Base-by-base conservation (phyloP, 1,139 yeast species). In the Oligophagozyma castellii region DNA sequence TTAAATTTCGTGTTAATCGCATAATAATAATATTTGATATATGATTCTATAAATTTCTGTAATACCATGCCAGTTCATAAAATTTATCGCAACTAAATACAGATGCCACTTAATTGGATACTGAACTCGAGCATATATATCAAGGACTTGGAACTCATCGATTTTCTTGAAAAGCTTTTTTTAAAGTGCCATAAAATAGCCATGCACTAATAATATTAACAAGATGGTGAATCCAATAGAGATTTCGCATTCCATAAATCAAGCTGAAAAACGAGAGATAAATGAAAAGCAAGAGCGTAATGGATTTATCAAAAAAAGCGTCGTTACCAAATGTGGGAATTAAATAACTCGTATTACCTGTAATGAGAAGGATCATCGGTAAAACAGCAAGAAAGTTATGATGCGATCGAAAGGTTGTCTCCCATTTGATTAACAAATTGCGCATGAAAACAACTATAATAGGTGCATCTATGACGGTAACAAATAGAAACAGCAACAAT, bases 381-480 rank as follows among this genome's bases (percentile, higher is more conserved):
- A 73, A 50, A 12, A 78, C 66, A 0, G 84, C 75, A 34, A 77
- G 50, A 28, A 75, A 57, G 44, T 77, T 77, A 47, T 77, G 89
- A 47, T 77, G 89, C 0, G 86, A 74, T 11, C 77, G 70, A 41
- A 78, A 77, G 14, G 86, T 79, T 0, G 84, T 76, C 30, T 61
- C 66, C 86, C 89, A 77, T 38, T 63, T 68, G 22, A 77, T 63
- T 2, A 75, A 64, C 35, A 76, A 56, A 46, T 78, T 76, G 45
- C 77, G 86, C 15, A 75, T 56, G 53, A 76, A 75, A 2, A 77
- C 89, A 35, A 77, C 58, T 16, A 78, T 48, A 1, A 75, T 71
- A 0, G 92, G 89, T 1, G 71, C 58, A 40, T 75, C 73, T 16
- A 77, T 68, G 1, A 84, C 83, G 7, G 76, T 52, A 5, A 76